phyloP scores from a whole-genome alignment of 805 yeast species.

The Candida methanosorbosa region DNA sequence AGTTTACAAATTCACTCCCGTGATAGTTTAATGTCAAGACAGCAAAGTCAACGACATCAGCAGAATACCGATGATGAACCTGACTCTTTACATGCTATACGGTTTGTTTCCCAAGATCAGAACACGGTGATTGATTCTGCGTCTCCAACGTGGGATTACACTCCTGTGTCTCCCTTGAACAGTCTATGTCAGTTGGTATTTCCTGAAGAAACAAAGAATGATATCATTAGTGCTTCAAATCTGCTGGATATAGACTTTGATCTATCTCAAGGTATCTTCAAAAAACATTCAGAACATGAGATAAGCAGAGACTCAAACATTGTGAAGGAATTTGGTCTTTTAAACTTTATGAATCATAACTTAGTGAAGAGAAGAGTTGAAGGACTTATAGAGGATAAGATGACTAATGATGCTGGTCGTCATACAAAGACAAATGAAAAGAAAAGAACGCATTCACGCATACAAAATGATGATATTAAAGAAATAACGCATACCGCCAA shows the following conservation, averaged over 20 bases:
- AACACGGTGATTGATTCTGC: not conserved
- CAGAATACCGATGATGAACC: too few relatives aligned
- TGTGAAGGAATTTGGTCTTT: conserved; percentile 16
- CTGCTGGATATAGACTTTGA: too few relatives aligned
- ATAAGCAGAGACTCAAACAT: conserved; percentile 7
- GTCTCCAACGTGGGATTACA: not conserved
- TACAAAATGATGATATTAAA: too few relatives aligned
- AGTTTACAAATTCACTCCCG: too few relatives aligned
- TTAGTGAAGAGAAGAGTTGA: conserved; percentile 11
- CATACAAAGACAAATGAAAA: conserved; percentile 5
- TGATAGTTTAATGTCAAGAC: too few relatives aligned
- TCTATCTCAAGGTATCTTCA: not conserved
- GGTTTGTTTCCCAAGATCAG: conserved; percentile 1
- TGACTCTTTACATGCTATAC: not conserved
- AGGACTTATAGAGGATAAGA: not conserved
- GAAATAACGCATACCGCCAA: too few relatives aligned
- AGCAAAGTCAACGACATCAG: too few relatives aligned
- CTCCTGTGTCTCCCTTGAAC: not conserved
- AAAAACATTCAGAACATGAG: conserved; percentile 1
- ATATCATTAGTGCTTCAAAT: too few relatives aligned
- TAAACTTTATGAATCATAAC: conserved; percentile 18
- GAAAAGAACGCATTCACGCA: too few relatives aligned
- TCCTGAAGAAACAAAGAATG: too few relatives aligned
- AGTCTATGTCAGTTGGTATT: not conserved
- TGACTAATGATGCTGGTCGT: not conserved